A percentile compares a stretch with the other conserved stretches of the same genome.
These are phyloP conservation scores for Globisporangium uncinulatum DNA, from an alignment of 352 stramenopile species.

Conservation along the genomic window DNA sequence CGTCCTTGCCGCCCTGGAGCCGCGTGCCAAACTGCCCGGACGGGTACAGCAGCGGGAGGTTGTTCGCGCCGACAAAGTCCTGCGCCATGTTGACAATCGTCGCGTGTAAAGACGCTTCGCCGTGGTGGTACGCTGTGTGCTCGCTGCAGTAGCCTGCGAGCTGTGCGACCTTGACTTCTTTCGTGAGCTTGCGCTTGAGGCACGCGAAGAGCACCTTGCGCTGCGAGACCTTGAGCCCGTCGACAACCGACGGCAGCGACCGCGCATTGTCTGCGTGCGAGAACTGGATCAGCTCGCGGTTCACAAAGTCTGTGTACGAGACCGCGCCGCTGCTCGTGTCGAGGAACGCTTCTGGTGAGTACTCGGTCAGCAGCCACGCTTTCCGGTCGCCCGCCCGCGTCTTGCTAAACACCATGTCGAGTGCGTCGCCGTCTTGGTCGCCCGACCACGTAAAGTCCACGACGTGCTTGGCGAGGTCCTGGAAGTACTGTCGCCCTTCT, in stretches of 20 bases:
- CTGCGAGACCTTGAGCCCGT: conserved; percentile 98
- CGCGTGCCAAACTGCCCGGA: conserved; percentile 99
- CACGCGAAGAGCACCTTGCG: conserved; percentile 97
- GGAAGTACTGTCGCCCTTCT: conserved; percentile 98
- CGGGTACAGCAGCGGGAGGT: conserved; percentile 96
- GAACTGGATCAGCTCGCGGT: conserved; percentile 99
- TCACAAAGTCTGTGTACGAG: conserved; percentile 97
- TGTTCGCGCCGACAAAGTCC: conserved; percentile 97
- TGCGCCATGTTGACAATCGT: conserved; percentile 99
- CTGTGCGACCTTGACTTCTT: conserved; percentile 99
- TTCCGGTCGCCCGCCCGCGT: conserved; percentile 95
- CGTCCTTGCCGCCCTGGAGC: conserved; percentile 97
- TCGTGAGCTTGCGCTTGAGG: conserved; percentile 98
- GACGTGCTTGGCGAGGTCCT: conserved; percentile 92
- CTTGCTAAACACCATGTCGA: conserved; percentile 99
- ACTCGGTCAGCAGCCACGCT: conserved; percentile 91
- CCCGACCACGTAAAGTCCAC: conserved; percentile 85
- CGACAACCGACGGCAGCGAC: conserved; percentile 94
- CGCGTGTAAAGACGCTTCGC: conserved; percentile 95
- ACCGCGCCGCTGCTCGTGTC: conserved; percentile 90
- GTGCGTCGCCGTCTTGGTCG: conserved; percentile 84
- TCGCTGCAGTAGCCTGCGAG: conserved; percentile 98
- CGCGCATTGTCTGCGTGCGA: conserved; percentile 95
- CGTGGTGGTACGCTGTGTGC: conserved; percentile 98
- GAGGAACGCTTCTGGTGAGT: conserved; percentile 87